Evolutionary conservation across 208 protist genomes (phyloP), one percentile per base, ranked within the genome.

Genomic region (Crithidia acanthocephali): DNA sequence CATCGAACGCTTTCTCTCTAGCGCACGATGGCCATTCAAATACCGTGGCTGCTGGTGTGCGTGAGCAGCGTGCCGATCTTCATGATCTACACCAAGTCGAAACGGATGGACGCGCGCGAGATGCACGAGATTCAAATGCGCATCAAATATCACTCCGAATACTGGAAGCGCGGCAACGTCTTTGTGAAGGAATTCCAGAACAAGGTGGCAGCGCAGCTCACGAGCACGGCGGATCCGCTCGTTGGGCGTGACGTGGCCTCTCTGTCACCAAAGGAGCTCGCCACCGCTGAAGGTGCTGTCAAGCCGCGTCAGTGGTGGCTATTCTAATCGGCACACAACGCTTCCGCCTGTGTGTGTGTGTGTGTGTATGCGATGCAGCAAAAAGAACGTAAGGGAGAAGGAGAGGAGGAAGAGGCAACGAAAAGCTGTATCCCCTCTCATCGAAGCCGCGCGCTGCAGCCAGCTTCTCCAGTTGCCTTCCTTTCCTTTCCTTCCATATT

Each of bases 81-180:
- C 55, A 92, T 95, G 86, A 77, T 85, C 0, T 88, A 81, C 72
- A 91, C 83, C 7, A 95, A 95, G 63, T 53, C 68, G 0, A 77
- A 79, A 58, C 86, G 90, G 23, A 95, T 95, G 77, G 87, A 95
- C 57, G 87, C 83, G 30, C 77, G 80, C 15, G 86, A 95, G 76
- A 90, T 72, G 65, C 90, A 95, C 55, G 87, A 91, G 61, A 83
- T 95, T 25, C 87, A 92, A 45, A 95, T 95, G 90, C 85, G 85
- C 20, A 66, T 92, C 53, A 92, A 92, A 64, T 92, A 95, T 64
- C 79, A 86, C 75, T 74, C 84, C 60, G 85, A 91, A 72, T 95
- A 86, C 65, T 89, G 90, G 83, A 81, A 83, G 69, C 81, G 83
- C n/a, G 90, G 85, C 2, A 89, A 88, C 55, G 64, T 67, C 33